Conservation (phyloP, 75 land plant genomes). For the Chamaecyparis obtusa region DNA sequence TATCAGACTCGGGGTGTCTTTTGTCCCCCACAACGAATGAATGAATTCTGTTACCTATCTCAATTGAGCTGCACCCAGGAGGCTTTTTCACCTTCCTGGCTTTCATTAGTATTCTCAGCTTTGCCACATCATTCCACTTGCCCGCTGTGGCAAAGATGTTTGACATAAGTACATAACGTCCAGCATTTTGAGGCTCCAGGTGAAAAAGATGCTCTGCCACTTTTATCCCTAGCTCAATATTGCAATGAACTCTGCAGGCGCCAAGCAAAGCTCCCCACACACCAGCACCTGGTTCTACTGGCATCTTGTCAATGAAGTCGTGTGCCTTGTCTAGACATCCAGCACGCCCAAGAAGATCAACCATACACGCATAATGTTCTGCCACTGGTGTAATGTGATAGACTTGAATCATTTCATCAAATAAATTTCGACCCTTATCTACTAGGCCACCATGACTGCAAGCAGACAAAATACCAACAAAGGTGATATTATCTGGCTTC, state of each 20-base stretch:
- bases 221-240: conserved; percentile 9
- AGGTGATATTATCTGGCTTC: conserved; percentile 1
- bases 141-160: conserved; percentile 18
- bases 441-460: not conserved
- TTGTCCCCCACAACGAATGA: conserved; percentile 14
- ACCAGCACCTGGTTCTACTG: not conserved
- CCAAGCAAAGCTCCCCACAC: not conserved
- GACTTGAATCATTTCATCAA: conserved; percentile 3
- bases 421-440: not conserved
- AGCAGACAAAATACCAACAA: not conserved
- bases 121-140: conserved; percentile 12
- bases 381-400: not conserved
- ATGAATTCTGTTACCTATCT: conserved; percentile 10
- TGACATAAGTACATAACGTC: conserved; percentile 17
- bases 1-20: conserved; percentile 12
- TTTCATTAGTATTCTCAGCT: conserved; percentile 10
- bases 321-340: not conserved
- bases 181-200: conserved; percentile 13
- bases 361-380: not conserved
- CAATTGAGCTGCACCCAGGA: conserved; percentile 14
- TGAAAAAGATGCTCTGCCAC: conserved; percentile 14
- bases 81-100: conserved; percentile 6
- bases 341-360: not conserved
- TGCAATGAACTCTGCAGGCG: conserved; percentile 13
- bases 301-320: not conserved